phyloP scores from a whole-genome alignment of 1,284 basidiomycete genomes.

The Ustilago xerochloae region DNA sequence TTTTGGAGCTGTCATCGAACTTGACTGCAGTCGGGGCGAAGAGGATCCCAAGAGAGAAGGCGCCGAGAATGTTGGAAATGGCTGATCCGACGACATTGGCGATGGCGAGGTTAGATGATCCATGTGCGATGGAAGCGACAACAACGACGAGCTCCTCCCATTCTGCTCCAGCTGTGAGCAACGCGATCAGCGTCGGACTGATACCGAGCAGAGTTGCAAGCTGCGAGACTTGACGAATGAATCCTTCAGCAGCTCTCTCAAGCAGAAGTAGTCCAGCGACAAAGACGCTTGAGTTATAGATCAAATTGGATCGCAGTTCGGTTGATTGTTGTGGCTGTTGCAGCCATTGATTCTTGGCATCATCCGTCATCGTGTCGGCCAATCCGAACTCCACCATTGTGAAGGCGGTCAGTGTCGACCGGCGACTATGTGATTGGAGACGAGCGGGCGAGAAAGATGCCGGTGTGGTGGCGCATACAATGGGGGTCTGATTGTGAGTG shows the following conservation, averaged over 20 bases:
- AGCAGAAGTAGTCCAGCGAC: conserved; percentile 32
- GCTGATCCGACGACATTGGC: conserved; percentile 59
- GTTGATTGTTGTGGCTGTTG: not conserved
- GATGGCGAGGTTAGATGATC: conserved; percentile 43
- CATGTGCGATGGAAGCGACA: conserved; percentile 35
- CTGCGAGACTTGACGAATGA: conserved; percentile 36
- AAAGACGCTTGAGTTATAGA: conserved; percentile 38
- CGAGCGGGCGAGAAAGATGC: not conserved
- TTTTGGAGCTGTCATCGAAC: conserved; percentile 38
- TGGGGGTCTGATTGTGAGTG: not conserved
- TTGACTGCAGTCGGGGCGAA: conserved; percentile 30
- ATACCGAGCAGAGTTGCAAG: conserved; percentile 33
- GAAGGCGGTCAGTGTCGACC: not conserved
- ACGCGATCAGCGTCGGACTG: conserved; percentile 37
- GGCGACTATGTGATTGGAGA: not conserved
- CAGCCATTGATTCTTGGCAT: not conserved
- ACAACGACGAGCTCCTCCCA: conserved; percentile 55
- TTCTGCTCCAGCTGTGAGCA: conserved; percentile 51
- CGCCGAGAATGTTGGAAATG: conserved; percentile 61
- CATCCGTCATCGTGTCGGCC: not conserved
- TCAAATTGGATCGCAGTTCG: conserved; percentile 1
- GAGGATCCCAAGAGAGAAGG: conserved; percentile 37
- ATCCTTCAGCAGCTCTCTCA: conserved; percentile 35
- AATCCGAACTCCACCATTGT: conserved; percentile 16
- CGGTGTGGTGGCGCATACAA: not conserved